phyloP scores from a whole-genome alignment of 2,329 filamentous ascomycete genomes.

The Pyrenochaeta sp. region DNA sequence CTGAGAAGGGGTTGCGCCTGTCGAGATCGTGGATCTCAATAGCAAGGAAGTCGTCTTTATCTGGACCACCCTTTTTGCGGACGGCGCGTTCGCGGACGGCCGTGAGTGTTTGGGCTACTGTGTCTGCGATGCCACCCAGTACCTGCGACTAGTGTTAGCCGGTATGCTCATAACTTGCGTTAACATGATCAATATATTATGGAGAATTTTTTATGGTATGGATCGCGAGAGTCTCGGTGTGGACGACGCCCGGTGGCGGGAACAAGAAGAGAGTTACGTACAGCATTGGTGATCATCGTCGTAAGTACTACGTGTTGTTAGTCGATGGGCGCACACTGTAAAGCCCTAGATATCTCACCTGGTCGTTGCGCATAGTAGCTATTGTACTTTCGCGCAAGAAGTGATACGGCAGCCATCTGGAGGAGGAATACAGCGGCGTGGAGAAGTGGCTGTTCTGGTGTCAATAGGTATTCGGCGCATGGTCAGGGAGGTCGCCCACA shows the following conservation, averaged over 20 bases:
- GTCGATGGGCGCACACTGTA: constrained; percentile 4
- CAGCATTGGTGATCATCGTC: constrained; percentile 98
- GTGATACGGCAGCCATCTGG: constrained; percentile 85
- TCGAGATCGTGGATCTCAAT: constrained; percentile 92
- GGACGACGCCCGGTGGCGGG: constrained; percentile 9
- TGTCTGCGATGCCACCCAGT: constrained; percentile 94
- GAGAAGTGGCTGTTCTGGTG: constrained; percentile 75
- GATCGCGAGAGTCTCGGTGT: neutral
- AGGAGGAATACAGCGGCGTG: constrained; percentile 85
- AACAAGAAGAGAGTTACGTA: constrained; percentile 55
- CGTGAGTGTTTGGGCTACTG: constrained; percentile 91
- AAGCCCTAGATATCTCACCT: constrained; percentile 59
- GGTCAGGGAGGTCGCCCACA: constrained; percentile 59
- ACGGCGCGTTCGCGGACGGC: constrained; percentile 75
- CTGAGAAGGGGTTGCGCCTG: constrained; percentile 74
- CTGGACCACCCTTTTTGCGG: constrained; percentile 70
- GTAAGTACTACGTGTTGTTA: constrained; percentile 74
- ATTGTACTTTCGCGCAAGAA: constrained; percentile 88
- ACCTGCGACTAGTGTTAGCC: constrained; percentile 51
- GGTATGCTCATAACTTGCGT: neutral
- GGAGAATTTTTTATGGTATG: neutral
- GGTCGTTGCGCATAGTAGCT: constrained; percentile 91
- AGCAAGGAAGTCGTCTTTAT: constrained; percentile 75
- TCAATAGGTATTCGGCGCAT: constrained; percentile 9
- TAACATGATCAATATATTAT: neutral